phyloP scores from a whole-genome alignment of 306 rosid genomes.

The Pterocarpus macrocarpus region DNA sequence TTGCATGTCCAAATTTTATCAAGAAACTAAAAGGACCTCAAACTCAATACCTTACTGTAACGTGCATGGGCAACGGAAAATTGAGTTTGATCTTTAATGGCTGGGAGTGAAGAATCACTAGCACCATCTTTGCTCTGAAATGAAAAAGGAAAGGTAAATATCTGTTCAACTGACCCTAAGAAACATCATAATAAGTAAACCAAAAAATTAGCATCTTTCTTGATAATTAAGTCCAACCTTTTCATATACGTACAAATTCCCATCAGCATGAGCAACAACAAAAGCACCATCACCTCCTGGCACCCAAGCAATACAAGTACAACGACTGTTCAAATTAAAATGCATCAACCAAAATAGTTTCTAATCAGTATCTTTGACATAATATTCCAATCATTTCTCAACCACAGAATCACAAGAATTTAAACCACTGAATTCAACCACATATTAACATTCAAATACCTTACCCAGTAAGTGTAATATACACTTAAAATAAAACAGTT shows the following conservation, averaged over 20 bases:
- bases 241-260: constrained; percentile 88
- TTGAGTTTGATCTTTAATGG: constrained; percentile 84
- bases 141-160: constrained; percentile 40
- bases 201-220: constrained; percentile 37
- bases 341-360: constrained; percentile 47
- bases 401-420: constrained; percentile 29
- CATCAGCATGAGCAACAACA: constrained; percentile 93
- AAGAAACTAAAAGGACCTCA: constrained; percentile 20
- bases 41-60: constrained; percentile 80
- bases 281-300: constrained; percentile 93
- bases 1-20: background rate
- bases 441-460: constrained; percentile 23
- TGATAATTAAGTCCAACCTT: constrained; percentile 73
- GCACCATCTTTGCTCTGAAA: constrained; percentile 87
- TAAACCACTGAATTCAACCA: constrained; percentile 25
- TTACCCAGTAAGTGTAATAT: background rate
- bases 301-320: constrained; percentile 91
- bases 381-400: constrained; percentile 40
- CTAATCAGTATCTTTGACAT: constrained; percentile 22
- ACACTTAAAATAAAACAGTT: background rate
- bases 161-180: constrained; percentile 26
- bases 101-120: constrained; percentile 88
- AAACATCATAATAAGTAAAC: constrained; percentile 34
- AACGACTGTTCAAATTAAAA: constrained; percentile 80
- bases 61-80: constrained; percentile 97